Evolutionary conservation across 1,284 basidiomycete species (phyloP).

Genomic region (Cryptococcus sp.): DNA sequence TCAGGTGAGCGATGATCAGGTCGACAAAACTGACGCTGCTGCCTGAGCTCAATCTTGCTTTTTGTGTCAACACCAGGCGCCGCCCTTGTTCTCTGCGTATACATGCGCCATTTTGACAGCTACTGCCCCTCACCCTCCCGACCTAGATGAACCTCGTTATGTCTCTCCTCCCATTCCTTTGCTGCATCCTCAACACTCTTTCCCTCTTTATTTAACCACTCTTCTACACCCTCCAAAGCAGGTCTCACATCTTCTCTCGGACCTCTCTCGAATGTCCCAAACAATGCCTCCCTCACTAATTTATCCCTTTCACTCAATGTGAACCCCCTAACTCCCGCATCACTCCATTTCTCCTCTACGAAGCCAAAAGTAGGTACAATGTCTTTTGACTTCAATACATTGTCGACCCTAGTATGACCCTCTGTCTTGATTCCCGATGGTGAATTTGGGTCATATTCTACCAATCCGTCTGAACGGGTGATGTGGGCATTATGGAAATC

Average conservation of each 20-base stretch:
- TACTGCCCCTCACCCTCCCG: neutral
- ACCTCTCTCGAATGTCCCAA: conserved; percentile 38
- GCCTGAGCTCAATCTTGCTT: no score
- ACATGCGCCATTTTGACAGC: neutral
- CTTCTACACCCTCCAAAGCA: conserved; percentile 35
- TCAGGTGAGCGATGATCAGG: no score
- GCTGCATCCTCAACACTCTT: conserved; percentile 19
- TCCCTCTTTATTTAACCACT: conserved; percentile 32
- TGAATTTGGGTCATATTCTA: conserved; percentile 3
- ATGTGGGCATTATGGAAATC: conserved; percentile 3
- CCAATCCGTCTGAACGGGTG: neutral
- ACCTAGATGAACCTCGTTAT: conserved; percentile 5
- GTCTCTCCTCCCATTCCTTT: conserved; percentile 24
- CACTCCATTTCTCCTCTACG: conserved; percentile 4
- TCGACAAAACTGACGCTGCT: no score
- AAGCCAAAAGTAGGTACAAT: conserved; percentile 1
- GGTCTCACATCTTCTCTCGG: conserved; percentile 21
- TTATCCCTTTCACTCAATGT: conserved; percentile 28
- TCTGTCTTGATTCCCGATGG: conserved; percentile 13
- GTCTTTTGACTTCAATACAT: conserved; percentile 5
- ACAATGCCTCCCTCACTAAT: conserved; percentile 36
- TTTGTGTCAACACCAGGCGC: no score
- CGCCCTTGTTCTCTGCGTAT: neutral
- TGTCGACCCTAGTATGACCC: conserved; percentile 3
- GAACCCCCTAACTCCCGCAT: neutral